phyloP scores from a whole-genome alignment of 345 rosid genomes.

The Camelina laxa region DNA sequence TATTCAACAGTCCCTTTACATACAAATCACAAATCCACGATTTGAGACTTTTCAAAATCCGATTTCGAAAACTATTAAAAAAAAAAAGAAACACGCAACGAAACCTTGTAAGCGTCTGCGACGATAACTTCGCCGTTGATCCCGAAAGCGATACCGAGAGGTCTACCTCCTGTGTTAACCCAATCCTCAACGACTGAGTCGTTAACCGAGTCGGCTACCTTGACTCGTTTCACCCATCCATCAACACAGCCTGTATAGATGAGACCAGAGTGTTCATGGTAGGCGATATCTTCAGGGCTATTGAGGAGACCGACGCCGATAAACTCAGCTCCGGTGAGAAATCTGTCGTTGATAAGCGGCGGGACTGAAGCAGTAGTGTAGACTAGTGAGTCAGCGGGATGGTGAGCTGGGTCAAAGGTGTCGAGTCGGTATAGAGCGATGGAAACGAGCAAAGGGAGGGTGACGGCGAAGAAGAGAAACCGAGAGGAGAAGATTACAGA shows the following conservation, averaged over 20 bases:
- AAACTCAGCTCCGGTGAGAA: constrained; percentile 55
- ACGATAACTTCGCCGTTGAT: constrained; percentile 54
- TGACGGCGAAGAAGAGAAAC: constrained; percentile 24
- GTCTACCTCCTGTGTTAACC: constrained; percentile 83
- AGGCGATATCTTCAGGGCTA: constrained; percentile 69
- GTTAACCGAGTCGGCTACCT: constrained; percentile 36
- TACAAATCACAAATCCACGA: neutral
- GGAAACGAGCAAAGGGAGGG: constrained; percentile 48
- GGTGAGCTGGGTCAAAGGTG: constrained; percentile 56
- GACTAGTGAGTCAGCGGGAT: constrained; percentile 51
- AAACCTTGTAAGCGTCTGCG: constrained; percentile 75
- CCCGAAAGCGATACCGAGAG: constrained; percentile 75
- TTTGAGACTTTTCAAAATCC: neutral
- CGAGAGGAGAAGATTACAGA: neutral
- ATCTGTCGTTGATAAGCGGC: constrained; percentile 32
- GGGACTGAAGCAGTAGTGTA: constrained; percentile 26
- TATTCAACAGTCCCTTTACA: constrained; percentile 65
- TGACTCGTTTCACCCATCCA: constrained; percentile 87
- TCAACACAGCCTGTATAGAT: constrained; percentile 67
- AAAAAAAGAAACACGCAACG: neutral
- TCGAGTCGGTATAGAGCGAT: constrained; percentile 51
- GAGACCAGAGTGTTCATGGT: constrained; percentile 46
- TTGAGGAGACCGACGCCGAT: constrained; percentile 52
- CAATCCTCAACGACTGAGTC: constrained; percentile 62
- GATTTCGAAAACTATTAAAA: neutral